A percentile compares a stretch with the other conserved stretches of the same genome.
Conservation (phyloP, 495 filamentous ascomycete species). For the Podospora conica region DNA sequence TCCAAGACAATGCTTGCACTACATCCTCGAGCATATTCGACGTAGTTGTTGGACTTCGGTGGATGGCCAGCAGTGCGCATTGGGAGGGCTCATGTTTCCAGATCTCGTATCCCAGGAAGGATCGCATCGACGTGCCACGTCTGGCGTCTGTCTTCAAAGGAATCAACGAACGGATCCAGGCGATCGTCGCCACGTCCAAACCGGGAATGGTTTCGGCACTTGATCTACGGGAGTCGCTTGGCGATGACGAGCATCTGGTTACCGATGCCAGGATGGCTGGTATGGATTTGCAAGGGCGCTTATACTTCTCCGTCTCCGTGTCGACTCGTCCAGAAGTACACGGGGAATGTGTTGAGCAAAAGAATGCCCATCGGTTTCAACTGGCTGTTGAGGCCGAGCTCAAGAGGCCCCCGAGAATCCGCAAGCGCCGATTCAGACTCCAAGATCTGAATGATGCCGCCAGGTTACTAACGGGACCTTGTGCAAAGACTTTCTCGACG, state of each 20-base stretch:
- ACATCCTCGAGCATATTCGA: neutral
- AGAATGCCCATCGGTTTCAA: too few species aligned
- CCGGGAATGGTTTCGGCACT: neutral
- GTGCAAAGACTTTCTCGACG: neutral
- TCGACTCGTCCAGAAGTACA: neutral
- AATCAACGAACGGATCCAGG: neutral
- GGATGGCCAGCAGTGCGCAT: neutral
- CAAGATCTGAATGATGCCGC: neutral
- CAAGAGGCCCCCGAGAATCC: neutral
- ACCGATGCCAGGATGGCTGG: neutral
- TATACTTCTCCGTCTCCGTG: neutral
- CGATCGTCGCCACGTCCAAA: neutral
- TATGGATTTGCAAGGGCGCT: neutral
- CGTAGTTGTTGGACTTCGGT: neutral
- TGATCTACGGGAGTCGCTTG: neutral
- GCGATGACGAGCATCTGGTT: neutral
- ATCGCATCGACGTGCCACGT: neutral
- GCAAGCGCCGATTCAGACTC: neutral
- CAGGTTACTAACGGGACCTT: neutral
- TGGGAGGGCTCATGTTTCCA: conserved; percentile 2
- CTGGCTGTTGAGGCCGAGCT: neutral
- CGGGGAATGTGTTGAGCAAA: neutral
- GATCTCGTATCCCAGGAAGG: neutral
- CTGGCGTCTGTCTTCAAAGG: neutral
- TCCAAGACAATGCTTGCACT: neutral